A percentile compares a stretch with the other conserved stretches of the same genome.
Evolutionary conservation across 768 basidiomycete species (phyloP).

Genomic region (Pleurotus platypus): DNA sequence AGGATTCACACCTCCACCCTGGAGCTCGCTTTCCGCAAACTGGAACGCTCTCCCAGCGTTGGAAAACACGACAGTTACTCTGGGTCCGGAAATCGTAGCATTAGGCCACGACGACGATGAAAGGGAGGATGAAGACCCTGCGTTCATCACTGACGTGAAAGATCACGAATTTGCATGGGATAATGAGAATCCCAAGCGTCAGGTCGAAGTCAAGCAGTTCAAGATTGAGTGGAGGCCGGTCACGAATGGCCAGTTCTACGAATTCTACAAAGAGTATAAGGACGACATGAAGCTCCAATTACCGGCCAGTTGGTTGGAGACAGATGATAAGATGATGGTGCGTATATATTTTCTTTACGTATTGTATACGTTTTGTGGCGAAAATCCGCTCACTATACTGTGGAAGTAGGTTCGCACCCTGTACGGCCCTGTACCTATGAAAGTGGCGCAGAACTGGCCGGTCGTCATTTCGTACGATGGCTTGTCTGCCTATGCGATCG

Average conservation of each 20-base stretch:
- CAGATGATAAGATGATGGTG: conserved; percentile 48
- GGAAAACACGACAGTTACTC: conserved; percentile 38
- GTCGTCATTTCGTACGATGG: conserved; percentile 75
- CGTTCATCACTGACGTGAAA: conserved; percentile 31
- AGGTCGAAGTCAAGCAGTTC: conserved; percentile 63
- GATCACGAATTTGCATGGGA: conserved; percentile 91
- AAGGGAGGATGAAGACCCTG: conserved; percentile 47
- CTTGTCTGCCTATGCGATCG: conserved; percentile 74
- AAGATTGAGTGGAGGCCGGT: conserved; percentile 82
- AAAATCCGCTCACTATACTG: neutral
- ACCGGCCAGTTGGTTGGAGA: conserved; percentile 74
- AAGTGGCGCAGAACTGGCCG: conserved; percentile 82
- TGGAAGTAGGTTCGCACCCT: conserved; percentile 68
- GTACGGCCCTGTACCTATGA: conserved; percentile 80
- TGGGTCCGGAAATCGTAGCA: conserved; percentile 56
- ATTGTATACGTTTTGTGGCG: neutral
- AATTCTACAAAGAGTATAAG: conserved; percentile 44
- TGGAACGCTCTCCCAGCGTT: conserved; percentile 52
- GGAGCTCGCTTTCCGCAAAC: conserved; percentile 44
- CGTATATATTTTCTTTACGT: conserved; percentile 10
- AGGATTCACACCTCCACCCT: conserved; percentile 71
- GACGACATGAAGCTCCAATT: conserved; percentile 42
- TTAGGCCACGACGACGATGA: conserved; percentile 88
- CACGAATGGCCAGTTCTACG: conserved; percentile 82
- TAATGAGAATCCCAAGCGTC: conserved; percentile 75